Base-by-base conservation (phyloP, 148 eudicot species). In the Arctostaphylos glauca region DNA sequence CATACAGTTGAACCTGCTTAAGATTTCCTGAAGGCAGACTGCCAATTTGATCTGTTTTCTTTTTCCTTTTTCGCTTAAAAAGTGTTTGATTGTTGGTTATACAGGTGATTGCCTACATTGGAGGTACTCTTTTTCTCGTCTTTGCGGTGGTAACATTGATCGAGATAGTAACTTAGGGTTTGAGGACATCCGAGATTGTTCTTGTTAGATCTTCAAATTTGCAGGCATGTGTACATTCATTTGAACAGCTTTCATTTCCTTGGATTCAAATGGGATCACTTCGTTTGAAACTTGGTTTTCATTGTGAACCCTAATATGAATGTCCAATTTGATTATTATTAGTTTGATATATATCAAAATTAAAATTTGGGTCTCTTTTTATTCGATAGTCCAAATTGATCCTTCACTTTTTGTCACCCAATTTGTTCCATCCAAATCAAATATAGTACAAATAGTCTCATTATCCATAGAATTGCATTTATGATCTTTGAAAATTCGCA, bases 61-160 rank as follows among this genome's bases (percentile, higher is more conserved):
- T 13, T 70, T 41, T 5, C 74, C n/a, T 7, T 41, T 38, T 41
- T 41, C 74, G 14, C 9, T 15, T 5, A 15, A 41, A 41, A 70
- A 15, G 0, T 41, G 48, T 41, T 48, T 6, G 6, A 14, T 43
- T 59, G 38, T 46, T 79, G 56, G 23, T 82, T 73, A 43, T 79
- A 78, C 92, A 96, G 99, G 93, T 89, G 25, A 91, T 92, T 82
- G 90, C 99, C 62, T 94, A 96, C 75, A 84, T 87, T 68, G 99
- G 99, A 78, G 98, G 96, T 66, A 82, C 90, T 84, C 96, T 96
- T 80, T 94, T 96, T 84, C 95, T 93, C 2, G 92, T 92, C 70
- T 94, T 94, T 86, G 97, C 99, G 1, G 92, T 88, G 76, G 90
- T 93, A 79, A 94, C 98, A 5, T 78, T 93, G 86, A 38, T 90